Evolutionary conservation across 345 rosid species (phyloP).

Genomic region (Populus tremula): DNA sequence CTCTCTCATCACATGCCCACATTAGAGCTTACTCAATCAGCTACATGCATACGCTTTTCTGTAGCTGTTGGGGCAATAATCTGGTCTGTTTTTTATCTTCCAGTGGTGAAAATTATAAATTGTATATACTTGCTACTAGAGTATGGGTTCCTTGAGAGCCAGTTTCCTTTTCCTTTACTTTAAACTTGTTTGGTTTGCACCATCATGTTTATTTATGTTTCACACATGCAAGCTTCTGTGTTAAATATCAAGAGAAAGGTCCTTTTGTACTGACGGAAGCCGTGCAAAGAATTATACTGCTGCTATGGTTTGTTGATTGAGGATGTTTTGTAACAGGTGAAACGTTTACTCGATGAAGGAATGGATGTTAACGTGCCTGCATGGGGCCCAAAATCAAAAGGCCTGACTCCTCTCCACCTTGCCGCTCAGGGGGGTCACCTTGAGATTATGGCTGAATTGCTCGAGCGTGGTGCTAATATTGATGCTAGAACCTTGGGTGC

Average conservation of each 20-base stretch:
- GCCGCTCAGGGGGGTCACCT: constrained; percentile 96
- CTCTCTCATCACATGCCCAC: not conserved
- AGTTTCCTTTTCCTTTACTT: not conserved
- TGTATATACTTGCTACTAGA: not conserved
- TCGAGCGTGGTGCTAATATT: constrained; percentile 88
- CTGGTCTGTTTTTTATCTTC: not conserved
- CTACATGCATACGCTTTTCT: not conserved
- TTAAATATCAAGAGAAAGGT: not conserved
- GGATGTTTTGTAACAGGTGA: constrained; percentile 43
- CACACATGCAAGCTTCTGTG: not conserved
- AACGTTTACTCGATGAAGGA: constrained; percentile 72
- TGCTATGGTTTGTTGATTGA: constrained; percentile 2
- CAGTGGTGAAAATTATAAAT: not conserved
- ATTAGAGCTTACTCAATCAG: not conserved
- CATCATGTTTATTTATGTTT: not conserved
- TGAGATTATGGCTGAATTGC: constrained; percentile 84
- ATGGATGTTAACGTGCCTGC: constrained; percentile 79
- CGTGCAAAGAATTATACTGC: not conserved
- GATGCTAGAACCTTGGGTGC: constrained; percentile 94
- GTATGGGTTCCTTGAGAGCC: not conserved
- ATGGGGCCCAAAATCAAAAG: constrained; percentile 89
- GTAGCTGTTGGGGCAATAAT: not conserved
- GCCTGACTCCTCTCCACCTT: constrained; percentile 89
- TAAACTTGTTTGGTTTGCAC: not conserved
- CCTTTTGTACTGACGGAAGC: not conserved